These are phyloP conservation scores for Calycina herbarum DNA, from an alignment of 2,329 filamentous ascomycete species.

Conservation along the genomic window DNA sequence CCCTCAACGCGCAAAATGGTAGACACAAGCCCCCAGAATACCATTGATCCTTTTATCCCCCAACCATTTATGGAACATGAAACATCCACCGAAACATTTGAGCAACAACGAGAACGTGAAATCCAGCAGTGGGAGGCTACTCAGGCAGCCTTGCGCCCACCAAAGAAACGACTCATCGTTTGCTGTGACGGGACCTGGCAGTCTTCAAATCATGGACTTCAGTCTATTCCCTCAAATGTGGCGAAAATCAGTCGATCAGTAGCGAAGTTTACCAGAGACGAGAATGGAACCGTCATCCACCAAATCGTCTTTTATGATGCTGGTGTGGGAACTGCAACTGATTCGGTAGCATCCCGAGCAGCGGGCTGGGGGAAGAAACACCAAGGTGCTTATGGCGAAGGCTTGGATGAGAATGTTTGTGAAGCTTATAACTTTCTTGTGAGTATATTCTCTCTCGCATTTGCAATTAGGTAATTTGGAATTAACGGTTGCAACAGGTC, in stretches of 20 bases:
- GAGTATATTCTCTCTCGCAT: too few relatives aligned
- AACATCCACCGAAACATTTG: too few relatives aligned
- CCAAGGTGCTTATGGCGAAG: slow-evolving; percentile 15
- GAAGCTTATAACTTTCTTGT: slow-evolving; percentile 44
- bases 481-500: too few relatives aligned
- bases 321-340: slow-evolving; percentile 13
- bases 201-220: slow-evolving; percentile 12
- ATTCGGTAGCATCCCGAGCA: background rate
- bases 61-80: too few relatives aligned
- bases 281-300: slow-evolving; percentile 7
- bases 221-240: slow-evolving; percentile 14
- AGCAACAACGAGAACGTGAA: too few relatives aligned
- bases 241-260: slow-evolving; percentile 13
- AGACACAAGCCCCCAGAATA: too few relatives aligned
- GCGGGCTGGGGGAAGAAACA: slow-evolving; percentile 1
- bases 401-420: slow-evolving; percentile 16
- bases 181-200: slow-evolving; percentile 17
- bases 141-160: too few relatives aligned
- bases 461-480: too few relatives aligned
- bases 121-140: too few relatives aligned
- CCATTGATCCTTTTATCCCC: too few relatives aligned
- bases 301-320: slow-evolving; percentile 17
- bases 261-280: slow-evolving; percentile 6
- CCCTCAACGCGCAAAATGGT: too few relatives aligned
- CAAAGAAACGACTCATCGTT: slow-evolving; percentile 15